A percentile compares a stretch with the other conserved stretches of the same genome.
These are phyloP conservation scores for Wickerhamiella nectarea DNA, from an alignment of 805 yeast genomes.

Conservation along the genomic window DNA sequence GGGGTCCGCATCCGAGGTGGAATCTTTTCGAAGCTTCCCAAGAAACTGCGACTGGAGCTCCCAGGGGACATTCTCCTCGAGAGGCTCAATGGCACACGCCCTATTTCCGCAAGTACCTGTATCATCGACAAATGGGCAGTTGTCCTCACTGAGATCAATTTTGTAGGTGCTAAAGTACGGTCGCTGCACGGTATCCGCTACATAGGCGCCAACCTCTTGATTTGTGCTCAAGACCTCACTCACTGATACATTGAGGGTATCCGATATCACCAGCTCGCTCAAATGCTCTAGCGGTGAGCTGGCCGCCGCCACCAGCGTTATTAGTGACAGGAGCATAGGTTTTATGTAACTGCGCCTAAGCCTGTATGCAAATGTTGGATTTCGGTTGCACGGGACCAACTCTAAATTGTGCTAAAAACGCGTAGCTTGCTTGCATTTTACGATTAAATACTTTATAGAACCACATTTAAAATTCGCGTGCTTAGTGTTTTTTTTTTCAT, in stretches of 20 bases:
- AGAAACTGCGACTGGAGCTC: slow-evolving; percentile 46
- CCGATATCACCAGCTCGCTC: slow-evolving; percentile 11
- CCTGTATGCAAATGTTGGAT: neutral
- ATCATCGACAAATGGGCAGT: slow-evolving; percentile 78
- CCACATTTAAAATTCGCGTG: neutral
- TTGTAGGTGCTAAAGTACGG: slow-evolving; percentile 83
- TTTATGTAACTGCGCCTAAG: slow-evolving; percentile 4
- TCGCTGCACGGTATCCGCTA: slow-evolving; percentile 47
- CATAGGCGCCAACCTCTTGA: slow-evolving; percentile 36
- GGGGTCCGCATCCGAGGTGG: slow-evolving; percentile 22
- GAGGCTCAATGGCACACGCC: slow-evolving; percentile 79
- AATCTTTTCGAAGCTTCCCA: slow-evolving; percentile 35
- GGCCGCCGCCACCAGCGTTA: neutral
- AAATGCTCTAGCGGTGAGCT: slow-evolving; percentile 1
- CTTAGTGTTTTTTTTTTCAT: neutral
- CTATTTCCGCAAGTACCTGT: slow-evolving; percentile 73
- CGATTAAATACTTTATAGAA: too few species aligned
- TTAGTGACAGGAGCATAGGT: slow-evolving; percentile 6
- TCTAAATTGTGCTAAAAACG: neutral
- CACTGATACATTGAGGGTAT: slow-evolving; percentile 18
- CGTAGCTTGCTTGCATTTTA: too few species aligned
- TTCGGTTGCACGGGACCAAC: neutral
- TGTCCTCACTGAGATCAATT: slow-evolving; percentile 49
- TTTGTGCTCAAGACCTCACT: slow-evolving; percentile 41
- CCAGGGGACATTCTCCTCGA: slow-evolving; percentile 64